Evolutionary conservation across 1,284 basidiomycete species (phyloP).

Genomic region (Fomitiporia mediterranea): DNA sequence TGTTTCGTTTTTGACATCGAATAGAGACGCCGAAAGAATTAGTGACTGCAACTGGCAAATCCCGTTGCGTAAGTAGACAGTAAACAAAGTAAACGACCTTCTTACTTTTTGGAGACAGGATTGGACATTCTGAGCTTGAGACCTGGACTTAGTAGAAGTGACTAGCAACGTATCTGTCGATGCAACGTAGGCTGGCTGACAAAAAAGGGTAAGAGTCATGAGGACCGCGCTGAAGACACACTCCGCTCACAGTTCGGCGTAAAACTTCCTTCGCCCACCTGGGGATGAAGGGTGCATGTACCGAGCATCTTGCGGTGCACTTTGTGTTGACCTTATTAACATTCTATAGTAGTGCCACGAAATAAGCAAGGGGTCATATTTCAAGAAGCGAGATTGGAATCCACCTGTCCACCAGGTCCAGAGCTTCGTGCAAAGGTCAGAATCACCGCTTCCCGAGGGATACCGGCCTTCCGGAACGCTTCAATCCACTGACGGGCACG

Average conservation of each 20-base stretch:
- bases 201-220: not conserved
- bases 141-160: slow-evolving; percentile 63
- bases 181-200: slow-evolving; percentile 58
- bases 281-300: slow-evolving; percentile 64
- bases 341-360: slow-evolving; percentile 42
- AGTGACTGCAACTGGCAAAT: slow-evolving; percentile 48
- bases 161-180: slow-evolving; percentile 62
- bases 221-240: not conserved
- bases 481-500: slow-evolving; percentile 50
- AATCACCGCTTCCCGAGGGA: slow-evolving; percentile 50
- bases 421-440: slow-evolving; percentile 69
- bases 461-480: slow-evolving; percentile 37
- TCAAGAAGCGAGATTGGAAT: not conserved
- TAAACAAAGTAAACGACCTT: slow-evolving; percentile 7
- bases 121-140: slow-evolving; percentile 68
- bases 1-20: slow-evolving; percentile 48
- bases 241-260: slow-evolving; percentile 43
- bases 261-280: slow-evolving; percentile 54
- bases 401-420: slow-evolving; percentile 74
- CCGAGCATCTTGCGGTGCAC: slow-evolving; percentile 52
- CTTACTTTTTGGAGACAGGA: slow-evolving; percentile 65
- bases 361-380: too few species aligned
- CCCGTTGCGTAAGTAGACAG: not conserved
- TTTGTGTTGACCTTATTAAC: slow-evolving; percentile 83
- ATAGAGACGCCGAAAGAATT: slow-evolving; percentile 44